These are phyloP conservation scores for Grosmannia penicillata DNA, from an alignment of 2,329 filamentous ascomycete species.

Conservation along the genomic window DNA sequence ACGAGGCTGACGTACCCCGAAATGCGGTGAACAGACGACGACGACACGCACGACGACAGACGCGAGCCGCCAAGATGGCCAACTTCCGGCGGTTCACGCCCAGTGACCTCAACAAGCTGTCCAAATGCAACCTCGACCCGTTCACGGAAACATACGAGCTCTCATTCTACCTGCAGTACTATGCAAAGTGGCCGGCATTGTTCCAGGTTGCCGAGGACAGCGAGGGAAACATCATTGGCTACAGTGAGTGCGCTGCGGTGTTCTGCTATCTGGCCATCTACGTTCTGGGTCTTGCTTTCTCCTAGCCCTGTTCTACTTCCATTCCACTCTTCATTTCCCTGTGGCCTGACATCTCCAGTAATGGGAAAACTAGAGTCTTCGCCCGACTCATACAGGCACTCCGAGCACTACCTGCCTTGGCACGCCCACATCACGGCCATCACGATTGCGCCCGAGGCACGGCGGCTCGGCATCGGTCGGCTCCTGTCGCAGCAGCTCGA, in stretches of 20 bases:
- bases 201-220: slow-evolving; percentile 85
- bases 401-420: slow-evolving; percentile 93
- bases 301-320: not conserved
- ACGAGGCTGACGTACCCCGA: no score
- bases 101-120: slow-evolving; percentile 75
- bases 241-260: slow-evolving; percentile 68
- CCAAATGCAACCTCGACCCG: slow-evolving; percentile 88
- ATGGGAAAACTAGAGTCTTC: slow-evolving; percentile 95
- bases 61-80: slow-evolving; percentile 54
- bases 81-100: slow-evolving; percentile 76
- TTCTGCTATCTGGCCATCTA: not conserved
- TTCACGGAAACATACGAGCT: slow-evolving; percentile 97
- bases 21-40: no score
- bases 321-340: not conserved
- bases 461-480: slow-evolving; percentile 75
- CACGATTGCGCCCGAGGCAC: slow-evolving; percentile 76
- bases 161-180: slow-evolving; percentile 89
- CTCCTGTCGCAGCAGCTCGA: slow-evolving; percentile 72
- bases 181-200: slow-evolving; percentile 87
- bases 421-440: slow-evolving; percentile 95
- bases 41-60: no score
- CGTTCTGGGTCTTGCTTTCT: not conserved
- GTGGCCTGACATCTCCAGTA: slow-evolving; percentile 40
- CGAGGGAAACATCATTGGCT: slow-evolving; percentile 80
- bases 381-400: slow-evolving; percentile 56